Conservation (phyloP, 805 yeast genomes). For the Metschnikowia similis region DNA sequence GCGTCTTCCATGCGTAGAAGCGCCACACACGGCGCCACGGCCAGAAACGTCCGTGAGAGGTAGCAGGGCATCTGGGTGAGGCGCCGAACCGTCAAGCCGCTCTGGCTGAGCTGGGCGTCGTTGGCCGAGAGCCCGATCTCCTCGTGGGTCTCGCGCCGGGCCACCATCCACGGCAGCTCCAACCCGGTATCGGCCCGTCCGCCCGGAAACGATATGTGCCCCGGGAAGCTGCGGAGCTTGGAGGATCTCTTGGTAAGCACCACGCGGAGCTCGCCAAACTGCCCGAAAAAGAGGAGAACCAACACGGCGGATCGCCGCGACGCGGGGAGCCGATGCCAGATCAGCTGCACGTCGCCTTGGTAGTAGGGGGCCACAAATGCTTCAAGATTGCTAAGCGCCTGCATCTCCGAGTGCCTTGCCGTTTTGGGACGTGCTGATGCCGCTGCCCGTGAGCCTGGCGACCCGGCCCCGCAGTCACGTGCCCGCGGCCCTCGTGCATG, state of each 20-base stretch:
- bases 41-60: conserved; percentile 73
- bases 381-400: not conserved
- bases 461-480: no score
- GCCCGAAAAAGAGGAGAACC: conserved; percentile 67
- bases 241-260: conserved; percentile 75
- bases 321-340: conserved; percentile 66
- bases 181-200: conserved; percentile 76
- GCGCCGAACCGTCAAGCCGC: conserved; percentile 57
- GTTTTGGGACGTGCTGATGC: not conserved
- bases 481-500: no score
- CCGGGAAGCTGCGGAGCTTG: conserved; percentile 68
- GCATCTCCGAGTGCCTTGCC: not conserved
- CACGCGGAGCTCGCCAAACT: conserved; percentile 71
- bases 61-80: conserved; percentile 70
- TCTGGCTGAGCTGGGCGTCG: conserved; percentile 34
- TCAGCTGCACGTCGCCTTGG: conserved; percentile 26
- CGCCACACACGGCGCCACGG: conserved; percentile 79
- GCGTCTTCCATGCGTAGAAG: conserved; percentile 42
- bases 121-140: conserved; percentile 74
- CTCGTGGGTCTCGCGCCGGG: conserved; percentile 81
- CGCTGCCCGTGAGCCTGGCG: not conserved
- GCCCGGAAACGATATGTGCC: conserved; percentile 91
- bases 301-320: conserved; percentile 76
- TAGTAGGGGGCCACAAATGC: conserved; percentile 23
- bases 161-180: conserved; percentile 66